Evolutionary conservation across 805 yeast species (phyloP).

Genomic region (Wickerhamiella kurtzmanii): DNA sequence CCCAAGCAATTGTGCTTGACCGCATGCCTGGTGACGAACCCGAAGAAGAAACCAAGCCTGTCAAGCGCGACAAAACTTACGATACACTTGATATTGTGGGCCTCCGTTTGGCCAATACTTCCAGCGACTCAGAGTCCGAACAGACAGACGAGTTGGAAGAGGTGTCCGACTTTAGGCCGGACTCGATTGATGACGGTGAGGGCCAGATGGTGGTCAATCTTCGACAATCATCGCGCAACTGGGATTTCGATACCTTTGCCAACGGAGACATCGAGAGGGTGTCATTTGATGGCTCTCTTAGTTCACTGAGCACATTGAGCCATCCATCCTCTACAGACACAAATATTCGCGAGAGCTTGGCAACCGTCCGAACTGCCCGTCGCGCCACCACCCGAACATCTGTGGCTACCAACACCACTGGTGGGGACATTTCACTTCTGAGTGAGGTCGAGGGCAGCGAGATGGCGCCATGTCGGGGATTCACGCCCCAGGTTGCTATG

Average conservation of each 20-base stretch:
- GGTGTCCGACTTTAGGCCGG: background rate
- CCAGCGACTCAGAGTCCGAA: background rate
- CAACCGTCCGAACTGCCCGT: background rate
- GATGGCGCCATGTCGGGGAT: slow-evolving; percentile 29
- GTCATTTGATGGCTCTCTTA: slow-evolving; percentile 5
- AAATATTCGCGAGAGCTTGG: background rate
- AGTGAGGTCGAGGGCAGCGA: slow-evolving; percentile 18
- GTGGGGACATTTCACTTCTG: slow-evolving; percentile 16
- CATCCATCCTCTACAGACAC: background rate
- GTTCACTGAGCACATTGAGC: slow-evolving; percentile 4
- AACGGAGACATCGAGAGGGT: slow-evolving; percentile 3
- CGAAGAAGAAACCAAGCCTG: background rate
- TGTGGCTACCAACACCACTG: background rate
- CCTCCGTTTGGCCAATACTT: background rate
- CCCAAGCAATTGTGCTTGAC: background rate
- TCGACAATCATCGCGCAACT: slow-evolving; percentile 1
- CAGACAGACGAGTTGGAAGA: background rate
- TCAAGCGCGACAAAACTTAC: slow-evolving; percentile 2
- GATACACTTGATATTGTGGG: slow-evolving; percentile 3
- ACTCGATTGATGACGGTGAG: background rate
- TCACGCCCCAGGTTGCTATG: slow-evolving; percentile 46
- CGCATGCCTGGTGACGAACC: background rate
- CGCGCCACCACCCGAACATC: background rate
- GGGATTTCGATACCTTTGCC: slow-evolving; percentile 1
- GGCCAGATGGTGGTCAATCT: background rate